These are phyloP conservation scores for Cyclotella atomus DNA, from an alignment of 108 stramenopile genomes.

Conservation along the genomic window DNA sequence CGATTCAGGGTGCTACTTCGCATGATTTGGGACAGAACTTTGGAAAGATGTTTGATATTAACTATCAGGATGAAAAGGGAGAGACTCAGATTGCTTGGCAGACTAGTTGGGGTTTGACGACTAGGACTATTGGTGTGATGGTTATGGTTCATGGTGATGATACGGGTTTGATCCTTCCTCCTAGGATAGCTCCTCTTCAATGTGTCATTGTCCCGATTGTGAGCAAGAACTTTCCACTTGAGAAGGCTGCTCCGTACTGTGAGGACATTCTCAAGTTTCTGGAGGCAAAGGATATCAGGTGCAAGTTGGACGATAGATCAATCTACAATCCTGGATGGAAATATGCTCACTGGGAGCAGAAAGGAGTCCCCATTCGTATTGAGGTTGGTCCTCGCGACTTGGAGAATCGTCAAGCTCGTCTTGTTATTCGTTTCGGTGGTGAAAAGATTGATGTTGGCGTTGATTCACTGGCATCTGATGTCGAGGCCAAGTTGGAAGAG, in stretches of 20 bases:
- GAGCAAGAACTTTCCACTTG: slow-evolving; percentile 82
- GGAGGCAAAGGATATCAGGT: slow-evolving; percentile 76
- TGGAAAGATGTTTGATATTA: slow-evolving; percentile 99
- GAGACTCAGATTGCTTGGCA: slow-evolving; percentile 93
- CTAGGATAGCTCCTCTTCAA: slow-evolving; percentile 95
- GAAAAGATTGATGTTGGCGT: slow-evolving; percentile 84
- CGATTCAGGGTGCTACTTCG: slow-evolving; percentile 99
- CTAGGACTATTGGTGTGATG: slow-evolving; percentile 98
- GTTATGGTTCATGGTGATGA: slow-evolving; percentile 99
- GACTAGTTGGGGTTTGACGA: slow-evolving; percentile 98
- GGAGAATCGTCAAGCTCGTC: slow-evolving; percentile 77
- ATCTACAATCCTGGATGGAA: slow-evolving; percentile 99
- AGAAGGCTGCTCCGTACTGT: slow-evolving; percentile 74
- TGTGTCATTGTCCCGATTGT: slow-evolving; percentile 97
- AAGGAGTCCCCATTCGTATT: slow-evolving; percentile 98
- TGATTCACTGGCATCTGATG: slow-evolving; percentile 63
- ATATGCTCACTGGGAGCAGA: slow-evolving; percentile 99
- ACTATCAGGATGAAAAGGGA: slow-evolving; percentile 94
- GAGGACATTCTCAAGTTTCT: slow-evolving; percentile 68
- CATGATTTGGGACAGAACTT: slow-evolving; percentile 99
- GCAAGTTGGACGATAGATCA: slow-evolving; percentile 91
- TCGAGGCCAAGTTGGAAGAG: slow-evolving; percentile 74
- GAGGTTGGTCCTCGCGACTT: slow-evolving; percentile 98
- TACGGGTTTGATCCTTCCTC: slow-evolving; percentile 97
- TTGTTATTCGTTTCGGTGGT: slow-evolving; percentile 90